A percentile compares a stretch with the other conserved stretches of the same genome.
Evolutionary conservation across 345 rosid species (phyloP).

Genomic region (Heritiera fomes): DNA sequence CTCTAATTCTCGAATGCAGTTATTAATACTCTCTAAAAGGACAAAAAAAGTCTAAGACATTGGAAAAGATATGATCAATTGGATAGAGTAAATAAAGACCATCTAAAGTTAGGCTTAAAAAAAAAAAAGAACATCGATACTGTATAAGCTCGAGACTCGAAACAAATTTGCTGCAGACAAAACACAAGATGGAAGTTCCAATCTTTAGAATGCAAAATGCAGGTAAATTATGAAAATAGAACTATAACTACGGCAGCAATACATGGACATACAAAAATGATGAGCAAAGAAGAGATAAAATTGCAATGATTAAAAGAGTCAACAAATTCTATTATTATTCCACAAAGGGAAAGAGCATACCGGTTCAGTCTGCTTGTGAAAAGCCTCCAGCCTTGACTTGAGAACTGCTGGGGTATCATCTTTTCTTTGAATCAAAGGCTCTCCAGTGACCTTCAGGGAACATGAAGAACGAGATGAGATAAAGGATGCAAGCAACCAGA

Average conservation of each 20-base stretch:
- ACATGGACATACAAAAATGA: not conserved
- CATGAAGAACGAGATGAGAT: not conserved
- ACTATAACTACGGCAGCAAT: not conserved
- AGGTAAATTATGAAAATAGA: not conserved
- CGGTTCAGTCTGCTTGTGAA: conserved; percentile 83
- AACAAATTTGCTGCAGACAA: not conserved
- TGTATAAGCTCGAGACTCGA: not conserved
- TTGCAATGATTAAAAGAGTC: not conserved
- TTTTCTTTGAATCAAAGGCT: conserved; percentile 82
- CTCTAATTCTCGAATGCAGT: not conserved
- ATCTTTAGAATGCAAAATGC: not conserved
- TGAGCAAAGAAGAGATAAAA: not conserved
- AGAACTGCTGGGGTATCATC: conserved; percentile 85
- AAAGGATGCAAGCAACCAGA: not conserved
- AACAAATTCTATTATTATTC: not conserved
- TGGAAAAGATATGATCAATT: not conserved
- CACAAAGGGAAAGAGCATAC: conserved; percentile 33
- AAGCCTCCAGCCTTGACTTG: conserved; percentile 78
- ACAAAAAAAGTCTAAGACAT: not conserved
- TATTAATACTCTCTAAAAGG: too few relatives aligned
- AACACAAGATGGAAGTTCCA: not conserved
- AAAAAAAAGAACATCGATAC: not conserved
- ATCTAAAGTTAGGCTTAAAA: not conserved
- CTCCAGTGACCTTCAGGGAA: conserved; percentile 66
- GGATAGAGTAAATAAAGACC: not conserved